Conservation (phyloP, 2,329 filamentous ascomycete species). For the Plenodomus tracheiphilus region DNA sequence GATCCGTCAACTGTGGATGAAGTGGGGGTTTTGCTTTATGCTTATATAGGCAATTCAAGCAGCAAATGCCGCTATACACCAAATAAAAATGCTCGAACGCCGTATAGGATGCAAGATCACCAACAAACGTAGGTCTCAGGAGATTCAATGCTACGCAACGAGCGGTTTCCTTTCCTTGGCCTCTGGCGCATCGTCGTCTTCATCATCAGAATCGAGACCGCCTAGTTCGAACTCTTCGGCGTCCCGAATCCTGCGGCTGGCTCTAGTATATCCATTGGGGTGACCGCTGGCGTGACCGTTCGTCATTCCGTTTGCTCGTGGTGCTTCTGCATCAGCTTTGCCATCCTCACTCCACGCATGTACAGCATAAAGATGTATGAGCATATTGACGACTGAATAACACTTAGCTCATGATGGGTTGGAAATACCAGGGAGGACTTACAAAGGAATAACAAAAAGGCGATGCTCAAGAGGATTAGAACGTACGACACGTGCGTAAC, state of each 20-base stretch:
- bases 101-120: not conserved
- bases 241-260: constrained; percentile 68
- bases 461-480: constrained; percentile 85
- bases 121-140: not conserved
- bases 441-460: constrained; percentile 89
- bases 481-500: constrained; percentile 92
- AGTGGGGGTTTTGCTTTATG: not conserved
- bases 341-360: constrained; percentile 51
- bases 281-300: constrained; percentile 27
- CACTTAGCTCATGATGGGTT: constrained; percentile 12
- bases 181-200: constrained; percentile 55
- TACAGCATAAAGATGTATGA: constrained; percentile 81
- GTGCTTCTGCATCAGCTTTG: constrained; percentile 42
- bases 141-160: constrained; percentile 14
- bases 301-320: constrained; percentile 27
- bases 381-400: constrained; percentile 71
- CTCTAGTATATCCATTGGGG: constrained; percentile 48
- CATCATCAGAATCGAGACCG: constrained; percentile 85
- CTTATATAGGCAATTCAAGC: not conserved
- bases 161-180: constrained; percentile 30
- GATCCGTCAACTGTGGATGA: not conserved
- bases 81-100: not conserved
- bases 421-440: constrained; percentile 34
- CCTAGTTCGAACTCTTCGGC: constrained; percentile 94
- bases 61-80: not conserved